These are phyloP conservation scores for Sugiyamaella sp. DNA, from an alignment of 1,139 yeast species.

Conservation along the genomic window DNA sequence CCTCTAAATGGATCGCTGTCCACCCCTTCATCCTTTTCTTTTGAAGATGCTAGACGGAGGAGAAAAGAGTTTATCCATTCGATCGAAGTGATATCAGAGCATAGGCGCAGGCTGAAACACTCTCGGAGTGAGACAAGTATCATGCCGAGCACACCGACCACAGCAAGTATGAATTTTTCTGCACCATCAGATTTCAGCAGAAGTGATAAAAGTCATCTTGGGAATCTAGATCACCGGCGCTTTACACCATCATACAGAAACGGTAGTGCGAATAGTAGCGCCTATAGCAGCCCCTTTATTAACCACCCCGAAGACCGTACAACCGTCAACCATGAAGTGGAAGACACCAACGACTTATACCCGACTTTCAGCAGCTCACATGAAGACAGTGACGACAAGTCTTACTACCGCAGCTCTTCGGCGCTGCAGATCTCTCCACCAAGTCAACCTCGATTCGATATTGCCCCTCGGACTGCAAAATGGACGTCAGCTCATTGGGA, in stretches of 20 bases:
- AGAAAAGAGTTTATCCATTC: slow-evolving; percentile 19
- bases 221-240: not conserved
- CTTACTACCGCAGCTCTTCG: not conserved
- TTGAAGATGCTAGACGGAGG: slow-evolving; percentile 20
- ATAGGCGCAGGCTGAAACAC: slow-evolving; percentile 12
- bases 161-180: not conserved
- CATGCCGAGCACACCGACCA: slow-evolving; percentile 8
- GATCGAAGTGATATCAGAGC: slow-evolving; percentile 20
- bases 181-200: not conserved
- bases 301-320: not conserved
- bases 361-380: not conserved
- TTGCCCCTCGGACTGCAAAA: not conserved
- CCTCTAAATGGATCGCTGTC: slow-evolving; percentile 1
- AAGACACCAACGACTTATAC: slow-evolving; percentile 7
- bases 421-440: slow-evolving; percentile 4
- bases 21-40: slow-evolving; percentile 20
- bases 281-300: not conserved
- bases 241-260: not conserved
- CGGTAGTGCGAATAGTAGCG: not conserved
- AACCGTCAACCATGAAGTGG: too few species aligned
- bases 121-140: not conserved
- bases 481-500: slow-evolving; percentile 26
- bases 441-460: slow-evolving; percentile 4
- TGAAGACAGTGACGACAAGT: not conserved
- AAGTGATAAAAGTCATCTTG: not conserved